phyloP scores from a whole-genome alignment of 345 rosid species.

The Populus nigra region DNA sequence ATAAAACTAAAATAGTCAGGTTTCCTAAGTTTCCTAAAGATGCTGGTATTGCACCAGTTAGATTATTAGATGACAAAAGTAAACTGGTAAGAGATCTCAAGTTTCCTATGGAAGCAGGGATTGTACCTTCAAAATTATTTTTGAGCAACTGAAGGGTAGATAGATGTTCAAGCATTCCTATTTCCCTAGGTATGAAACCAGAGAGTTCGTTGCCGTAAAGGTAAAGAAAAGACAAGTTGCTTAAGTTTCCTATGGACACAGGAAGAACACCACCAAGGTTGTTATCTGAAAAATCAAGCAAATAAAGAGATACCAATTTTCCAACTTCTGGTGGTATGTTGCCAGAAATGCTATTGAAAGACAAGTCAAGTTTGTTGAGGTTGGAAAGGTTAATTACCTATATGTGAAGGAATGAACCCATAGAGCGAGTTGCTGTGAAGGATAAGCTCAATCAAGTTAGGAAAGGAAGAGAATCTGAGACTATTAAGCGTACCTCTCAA shows the following conservation, averaged over 20 bases:
- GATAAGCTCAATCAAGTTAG: neutral
- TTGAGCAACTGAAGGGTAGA: too few relatives aligned
- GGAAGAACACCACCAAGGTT: neutral
- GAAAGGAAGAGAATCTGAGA: conserved; percentile 22
- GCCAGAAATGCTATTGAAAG: neutral
- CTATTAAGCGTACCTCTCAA: conserved; percentile 15
- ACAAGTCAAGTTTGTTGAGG: conserved; percentile 11
- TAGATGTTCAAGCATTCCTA: too few relatives aligned
- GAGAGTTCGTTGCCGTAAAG: neutral
- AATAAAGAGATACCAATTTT: neutral
- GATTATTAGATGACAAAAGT: too few relatives aligned
- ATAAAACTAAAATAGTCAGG: too few relatives aligned
- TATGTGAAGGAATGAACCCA: conserved; percentile 20
- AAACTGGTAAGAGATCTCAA: neutral
- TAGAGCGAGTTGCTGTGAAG: conserved; percentile 8
- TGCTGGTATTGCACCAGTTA: too few relatives aligned
- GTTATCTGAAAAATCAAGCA: neutral
- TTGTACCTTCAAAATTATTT: too few relatives aligned
- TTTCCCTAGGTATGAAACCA: neutral
- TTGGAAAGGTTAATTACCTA: conserved; percentile 22
- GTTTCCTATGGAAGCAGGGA: neutral
- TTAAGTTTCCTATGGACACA: neutral
- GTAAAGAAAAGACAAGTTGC: neutral
- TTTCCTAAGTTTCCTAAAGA: too few relatives aligned
- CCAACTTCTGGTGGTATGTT: conserved; percentile 14